Evolutionary conservation across 805 yeast genomes (phyloP).

Genomic region (Candida pseudofarinosa): DNA sequence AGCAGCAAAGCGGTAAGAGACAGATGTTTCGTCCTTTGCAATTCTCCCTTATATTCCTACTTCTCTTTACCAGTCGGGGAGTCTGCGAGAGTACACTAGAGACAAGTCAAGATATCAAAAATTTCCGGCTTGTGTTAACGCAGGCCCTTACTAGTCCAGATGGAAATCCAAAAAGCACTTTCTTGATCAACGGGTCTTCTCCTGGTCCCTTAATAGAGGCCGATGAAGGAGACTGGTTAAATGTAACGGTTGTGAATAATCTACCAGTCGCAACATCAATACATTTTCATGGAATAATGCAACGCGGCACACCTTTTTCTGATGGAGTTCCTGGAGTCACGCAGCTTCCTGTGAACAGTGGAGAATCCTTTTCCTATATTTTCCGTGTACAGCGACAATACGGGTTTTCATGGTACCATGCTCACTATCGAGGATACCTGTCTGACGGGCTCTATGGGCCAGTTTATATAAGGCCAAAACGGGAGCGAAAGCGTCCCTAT

Average conservation of each 20-base stretch:
- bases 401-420: slow-evolving; percentile 57
- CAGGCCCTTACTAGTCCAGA: slow-evolving; percentile 17
- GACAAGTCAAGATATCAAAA: slow-evolving; percentile 4
- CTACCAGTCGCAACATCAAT: slow-evolving; percentile 36
- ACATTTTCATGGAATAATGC: slow-evolving; percentile 55
- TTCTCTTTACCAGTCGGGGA: too few relatives aligned
- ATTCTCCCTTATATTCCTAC: too few relatives aligned
- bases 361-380: slow-evolving; percentile 36
- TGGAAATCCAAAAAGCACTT: slow-evolving; percentile 30
- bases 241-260: slow-evolving; percentile 35
- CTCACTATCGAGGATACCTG: slow-evolving; percentile 45
- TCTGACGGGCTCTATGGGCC: slow-evolving; percentile 49
- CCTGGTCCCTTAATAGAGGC: slow-evolving; percentile 48
- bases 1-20: too few relatives aligned
- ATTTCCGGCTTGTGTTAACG: slow-evolving; percentile 10
- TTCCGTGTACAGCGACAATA: slow-evolving; percentile 37
- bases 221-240: slow-evolving; percentile 28
- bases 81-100: too few relatives aligned
- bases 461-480: slow-evolving; percentile 37
- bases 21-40: too few relatives aligned
- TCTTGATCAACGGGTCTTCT: slow-evolving; percentile 40
- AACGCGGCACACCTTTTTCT: slow-evolving; percentile 41
- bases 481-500: slow-evolving; percentile 27
- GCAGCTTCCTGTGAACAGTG: slow-evolving; percentile 48
- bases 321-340: slow-evolving; percentile 52